These are phyloP conservation scores for Leccinum variicolor DNA, from an alignment of 768 basidiomycete genomes.

Conservation along the genomic window DNA sequence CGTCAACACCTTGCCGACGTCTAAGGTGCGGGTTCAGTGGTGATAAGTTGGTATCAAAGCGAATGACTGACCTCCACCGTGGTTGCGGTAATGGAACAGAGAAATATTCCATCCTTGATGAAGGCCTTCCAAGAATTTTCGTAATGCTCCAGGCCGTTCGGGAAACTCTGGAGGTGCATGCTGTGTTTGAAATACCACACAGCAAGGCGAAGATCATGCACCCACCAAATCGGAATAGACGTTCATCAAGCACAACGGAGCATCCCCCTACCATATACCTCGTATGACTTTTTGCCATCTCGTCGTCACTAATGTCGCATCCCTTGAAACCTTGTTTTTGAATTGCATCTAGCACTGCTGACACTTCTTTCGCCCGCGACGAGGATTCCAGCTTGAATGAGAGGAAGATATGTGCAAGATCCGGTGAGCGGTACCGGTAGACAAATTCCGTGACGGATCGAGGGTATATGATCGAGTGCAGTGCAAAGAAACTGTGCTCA, in stretches of 20 bases:
- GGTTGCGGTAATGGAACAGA: conserved; percentile 96
- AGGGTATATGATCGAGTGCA: conserved; percentile 86
- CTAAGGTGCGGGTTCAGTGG: conserved; percentile 37
- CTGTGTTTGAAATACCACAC: not conserved
- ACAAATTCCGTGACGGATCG: conserved; percentile 94
- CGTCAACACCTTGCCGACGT: conserved; percentile 89
- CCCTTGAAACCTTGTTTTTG: conserved; percentile 72
- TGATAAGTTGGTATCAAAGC: not conserved
- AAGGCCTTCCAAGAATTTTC: conserved; percentile 83
- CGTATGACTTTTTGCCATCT: conserved; percentile 91
- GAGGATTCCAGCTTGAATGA: conserved; percentile 79
- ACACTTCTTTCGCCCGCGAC: conserved; percentile 56
- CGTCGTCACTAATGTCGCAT: conserved; percentile 89
- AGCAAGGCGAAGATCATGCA: conserved; percentile 10
- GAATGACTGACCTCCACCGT: conserved; percentile 77
- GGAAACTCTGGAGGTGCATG: conserved; percentile 72
- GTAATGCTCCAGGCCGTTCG: conserved; percentile 87
- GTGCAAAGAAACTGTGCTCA: conserved; percentile 68
- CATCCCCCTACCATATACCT: conserved; percentile 94
- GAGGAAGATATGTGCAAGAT: conserved; percentile 80
- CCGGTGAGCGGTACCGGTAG: conserved; percentile 79
- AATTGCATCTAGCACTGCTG: conserved; percentile 61
- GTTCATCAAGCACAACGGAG: conserved; percentile 72
- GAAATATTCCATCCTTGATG: conserved; percentile 91
- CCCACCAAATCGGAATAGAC: conserved; percentile 91